Evolutionary conservation across 441 rosid species (phyloP).

Genomic region (Aleurites moluccanus): DNA sequence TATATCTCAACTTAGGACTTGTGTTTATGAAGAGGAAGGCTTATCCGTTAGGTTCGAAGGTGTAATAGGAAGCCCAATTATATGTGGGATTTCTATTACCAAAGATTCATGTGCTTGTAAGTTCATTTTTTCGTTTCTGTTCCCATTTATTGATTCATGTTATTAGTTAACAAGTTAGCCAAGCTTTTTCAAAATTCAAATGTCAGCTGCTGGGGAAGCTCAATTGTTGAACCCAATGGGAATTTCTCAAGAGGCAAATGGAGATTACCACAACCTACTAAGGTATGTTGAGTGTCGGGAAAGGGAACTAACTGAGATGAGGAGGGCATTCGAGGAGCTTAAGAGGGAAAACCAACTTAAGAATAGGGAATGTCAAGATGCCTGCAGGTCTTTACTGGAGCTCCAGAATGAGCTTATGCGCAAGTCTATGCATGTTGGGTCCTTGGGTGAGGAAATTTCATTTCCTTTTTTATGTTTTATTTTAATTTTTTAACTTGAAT

Average conservation of each 20-base stretch:
- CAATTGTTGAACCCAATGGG: conserved; percentile 27
- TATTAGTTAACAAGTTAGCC: neutral
- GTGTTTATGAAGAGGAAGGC: conserved; percentile 42
- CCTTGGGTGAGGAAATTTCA: conserved; percentile 59
- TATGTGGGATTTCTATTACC: conserved; percentile 46
- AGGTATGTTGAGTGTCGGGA: conserved; percentile 45
- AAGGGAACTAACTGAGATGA: conserved; percentile 52
- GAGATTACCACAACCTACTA: conserved; percentile 41
- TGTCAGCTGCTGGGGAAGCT: conserved; percentile 41
- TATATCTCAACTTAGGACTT: conserved; percentile 51
- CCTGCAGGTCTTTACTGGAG: conserved; percentile 60
- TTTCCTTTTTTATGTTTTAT: neutral
- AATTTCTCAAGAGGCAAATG: conserved; percentile 38
- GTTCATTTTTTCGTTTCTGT: conserved; percentile 7
- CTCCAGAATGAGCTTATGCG: conserved; percentile 93
- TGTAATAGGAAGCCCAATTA: conserved; percentile 50
- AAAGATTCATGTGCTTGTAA: conserved; percentile 40
- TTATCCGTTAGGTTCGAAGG: conserved; percentile 62
- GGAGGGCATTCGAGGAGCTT: conserved; percentile 59
- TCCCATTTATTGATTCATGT: conserved; percentile 1
- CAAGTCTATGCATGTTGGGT: conserved; percentile 98
- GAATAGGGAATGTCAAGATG: conserved; percentile 74
- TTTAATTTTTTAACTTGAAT: neutral
- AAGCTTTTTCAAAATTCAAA: conserved; percentile 6
- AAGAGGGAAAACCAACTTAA: conserved; percentile 62